Conservation (phyloP, 352 stramenopile species). For the Globisporangium recalcitrans region DNA sequence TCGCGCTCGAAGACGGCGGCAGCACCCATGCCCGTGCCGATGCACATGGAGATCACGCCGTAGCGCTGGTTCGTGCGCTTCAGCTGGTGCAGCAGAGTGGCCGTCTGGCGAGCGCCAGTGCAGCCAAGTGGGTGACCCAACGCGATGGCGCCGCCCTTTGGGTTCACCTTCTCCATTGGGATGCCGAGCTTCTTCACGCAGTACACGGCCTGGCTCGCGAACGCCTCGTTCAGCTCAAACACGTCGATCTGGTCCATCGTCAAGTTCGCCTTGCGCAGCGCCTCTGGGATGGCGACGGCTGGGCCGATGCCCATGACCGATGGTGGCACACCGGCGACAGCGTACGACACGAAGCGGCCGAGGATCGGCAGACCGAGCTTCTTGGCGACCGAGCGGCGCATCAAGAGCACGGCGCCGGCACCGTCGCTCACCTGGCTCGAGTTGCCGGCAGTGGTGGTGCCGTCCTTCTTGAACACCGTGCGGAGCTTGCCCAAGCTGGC, state of each 20-base stretch:
- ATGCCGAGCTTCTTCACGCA: constrained; percentile 77
- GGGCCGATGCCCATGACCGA: constrained; percentile 86
- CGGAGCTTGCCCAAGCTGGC: constrained; percentile 70
- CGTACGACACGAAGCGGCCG: constrained; percentile 82
- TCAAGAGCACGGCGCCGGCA: constrained; percentile 83
- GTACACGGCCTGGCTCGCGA: constrained; percentile 85
- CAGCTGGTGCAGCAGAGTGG: constrained; percentile 90
- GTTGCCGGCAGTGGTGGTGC: constrained; percentile 78
- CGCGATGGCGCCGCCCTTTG: constrained; percentile 86
- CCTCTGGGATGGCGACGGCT: constrained; percentile 74
- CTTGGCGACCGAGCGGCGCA: constrained; percentile 77
- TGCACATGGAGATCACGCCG: constrained; percentile 94
- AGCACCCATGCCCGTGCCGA: constrained; percentile 93
- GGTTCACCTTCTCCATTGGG: constrained; percentile 84
- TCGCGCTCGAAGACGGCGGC: constrained; percentile 90
- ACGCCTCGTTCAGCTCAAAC: constrained; percentile 92
- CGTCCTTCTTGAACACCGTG: constrained; percentile 76
- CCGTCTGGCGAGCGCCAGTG: constrained; percentile 87
- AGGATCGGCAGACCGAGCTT: constrained; percentile 76
- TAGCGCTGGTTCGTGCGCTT: constrained; percentile 81
- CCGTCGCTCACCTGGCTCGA: constrained; percentile 88
- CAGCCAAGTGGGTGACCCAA: constrained; percentile 88
- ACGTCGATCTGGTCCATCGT: constrained; percentile 81
- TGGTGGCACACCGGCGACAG: constrained; percentile 77
- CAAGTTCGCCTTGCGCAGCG: constrained; percentile 63